Evolutionary conservation across 805 yeast genomes (phyloP), one percentile per base, ranked within the genome.

Genomic region (Wickerhamomyces rabaulensis): DNA sequence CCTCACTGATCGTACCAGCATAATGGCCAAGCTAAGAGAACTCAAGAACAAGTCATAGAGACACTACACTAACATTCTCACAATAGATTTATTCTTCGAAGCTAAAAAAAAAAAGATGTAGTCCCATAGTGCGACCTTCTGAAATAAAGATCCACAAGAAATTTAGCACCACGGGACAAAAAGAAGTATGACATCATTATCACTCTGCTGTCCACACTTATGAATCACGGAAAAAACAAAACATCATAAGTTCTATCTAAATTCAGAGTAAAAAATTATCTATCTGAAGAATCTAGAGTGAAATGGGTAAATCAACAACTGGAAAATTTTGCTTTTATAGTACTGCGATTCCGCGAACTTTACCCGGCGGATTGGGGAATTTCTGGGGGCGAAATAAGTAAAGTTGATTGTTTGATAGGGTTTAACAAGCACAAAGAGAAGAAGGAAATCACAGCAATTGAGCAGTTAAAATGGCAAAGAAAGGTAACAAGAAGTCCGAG

Each of bases 1-100:
- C 0, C 71, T 69, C 31, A 49, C 64, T 1, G 75, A 74, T 13
- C 66, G 68, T 6, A 71, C 70, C 15, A 79, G 75, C 21, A 79
- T 88, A 17, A 87, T 92, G 95, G 77, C 73, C 38, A 75, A 68
- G 51, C 69, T 92, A 57, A 79, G 99, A 57, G 76, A 75, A 53
- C 64, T 90, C 78, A 92, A 92, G 69, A 90, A 92, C 63, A 71
- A 45, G 10, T 55, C 44, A 36, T 36, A 36, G n/a, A 8, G 16
- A 16, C 22, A 17, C 16, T 25, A 9, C 13, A 31, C 16, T 9
- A 15, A 10, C 35, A 9, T 9, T 31, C 6, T 6, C 6, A 9
- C n/a, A n/a, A 13, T n/a, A 6, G 7, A 9, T 9, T 31, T 31
- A 31, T 31, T 31, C 13, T 16, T 36, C n/a, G n/a, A n/a, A n/a